Base-by-base conservation (phyloP, 371 early-diverging fungal species). In the Mucor mucedo region DNA sequence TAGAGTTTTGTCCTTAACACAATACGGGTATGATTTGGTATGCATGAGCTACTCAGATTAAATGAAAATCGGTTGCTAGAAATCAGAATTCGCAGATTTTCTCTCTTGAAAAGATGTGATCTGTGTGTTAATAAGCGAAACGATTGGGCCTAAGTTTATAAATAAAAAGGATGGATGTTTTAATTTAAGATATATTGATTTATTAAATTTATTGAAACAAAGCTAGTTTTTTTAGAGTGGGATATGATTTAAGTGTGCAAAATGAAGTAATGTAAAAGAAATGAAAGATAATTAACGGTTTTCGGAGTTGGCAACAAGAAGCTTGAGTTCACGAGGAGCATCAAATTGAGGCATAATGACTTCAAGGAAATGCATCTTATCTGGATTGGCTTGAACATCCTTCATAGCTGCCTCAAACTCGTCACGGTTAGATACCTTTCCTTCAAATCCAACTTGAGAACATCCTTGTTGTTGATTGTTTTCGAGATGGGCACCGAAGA, bases 321-420 rank as follows among this genome's bases (percentile, higher is more conserved):
- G 50, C 38, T 71, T 45, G 35, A 78, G 53, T 65, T 78, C 78
- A 53, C 70, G 62, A 50, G 78, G 78, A 49, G 75, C 78, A 63
- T 78, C 78, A 39, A 72, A 68, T 45, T 60, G 64, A 57, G 74
- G 72, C 72, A 78, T 72, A 33, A 75, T 57, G 10, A 78, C 65
- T 70, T 78, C 78, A 10, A 78, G 16, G 41, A 78, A 72, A 53
- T 74, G 75, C 29, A 78, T 78, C 48, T 66, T 66, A 54, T 75
- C 52, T 4, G 56, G 52, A 58, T 78, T 53, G 13, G 60, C 33
- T 14, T 48, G 61, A 13, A 68, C 60, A 21, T 60, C 45, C 52
- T 66, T 64, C 73, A 78, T 70, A 8, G 73, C 72, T 11, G 48
- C 40, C 48, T 78, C 78, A 29, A 78, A 74, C 59, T 78, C 72